Evolutionary conservation across 371 early-diverging fungal species (phyloP), one percentile per base, ranked within the genome.

Genomic region (Dinochytrium kinnereticum): DNA sequence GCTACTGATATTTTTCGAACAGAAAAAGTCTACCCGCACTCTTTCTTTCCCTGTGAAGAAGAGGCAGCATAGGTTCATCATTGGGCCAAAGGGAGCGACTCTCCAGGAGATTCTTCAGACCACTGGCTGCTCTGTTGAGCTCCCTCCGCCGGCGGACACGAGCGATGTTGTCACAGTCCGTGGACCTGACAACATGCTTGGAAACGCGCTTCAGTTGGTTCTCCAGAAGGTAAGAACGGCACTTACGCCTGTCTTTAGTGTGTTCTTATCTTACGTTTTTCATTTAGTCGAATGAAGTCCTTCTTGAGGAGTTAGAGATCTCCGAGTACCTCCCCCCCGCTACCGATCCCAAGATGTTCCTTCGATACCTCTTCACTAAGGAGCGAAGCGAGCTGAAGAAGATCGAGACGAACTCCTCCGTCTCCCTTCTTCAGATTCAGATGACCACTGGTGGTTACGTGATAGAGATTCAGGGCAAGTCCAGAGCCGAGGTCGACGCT

Each of bases 21-120:
- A 76, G 70, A 67, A 89, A 77, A 82, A 86, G 36, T 84, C 80
- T 40, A 89, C 90, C 50, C 84, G 88, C 19, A 89, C 89, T 7
- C 78, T 92, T 59, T 81, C 87, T 1, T 84, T 95, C 61, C 82
- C 84, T 49, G 85, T 96, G 51, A 92, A 94, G 64, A 95, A 95
- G 86, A 90, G 91, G 67, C 94, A 95, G 81, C 98, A 96, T 83
- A 91, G 92, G 65, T 94, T 94, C 78, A 84, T 98, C 34, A 85
- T 94, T 33, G 98, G 98, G 34, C 87, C 90, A 70, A 90, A 92
- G 75, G 96, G 94, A 44, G 81, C 88, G 36, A 87, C 83, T 31
- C 85, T 97, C 65, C 85, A 87, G 68, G 94, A 95, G 68, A 92
- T 97, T 66, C 81, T 94, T 57, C 89, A 87, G 40, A 84, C 87